Evolutionary conservation across 202 grass and related monocot genomes (phyloP), one percentile per base, ranked within the genome.

Genomic region (Musa balbisiana): DNA sequence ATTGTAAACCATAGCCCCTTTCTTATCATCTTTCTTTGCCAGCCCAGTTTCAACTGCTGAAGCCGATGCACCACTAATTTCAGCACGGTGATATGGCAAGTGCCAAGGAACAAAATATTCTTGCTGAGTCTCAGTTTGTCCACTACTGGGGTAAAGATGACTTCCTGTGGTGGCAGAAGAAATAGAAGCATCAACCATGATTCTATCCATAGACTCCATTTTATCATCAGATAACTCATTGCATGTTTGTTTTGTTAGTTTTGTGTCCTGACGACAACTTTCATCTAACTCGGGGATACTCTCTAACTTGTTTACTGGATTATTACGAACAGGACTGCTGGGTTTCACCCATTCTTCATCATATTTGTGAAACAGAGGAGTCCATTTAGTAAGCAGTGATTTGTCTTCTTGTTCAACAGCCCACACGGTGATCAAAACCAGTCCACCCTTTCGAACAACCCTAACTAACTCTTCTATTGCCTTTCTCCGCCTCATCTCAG

Each of bases 101-200:
- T 98, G 91, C 95, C 95, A 98, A 29, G 95, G 95, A 77, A 98
- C 95, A 82, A 98, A 98, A 76, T 92, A 98, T 85, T 98, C 95
- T 83, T 98, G 95, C 51, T 93, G 91, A 73, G 82, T 79, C 68
- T 75, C 73, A 62, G 71, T 69, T 72, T 67, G 79, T 20, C 10
- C 71, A 80, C 76, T 55, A 76, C 56, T 80, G 15, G 19, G n/a
- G 49, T 11, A 69, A 69, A 13, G n/a, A 15, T 50, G 20, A 16
- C 11, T n/a, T 19, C 16, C 14, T 10, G 29, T 15, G 25, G 15
- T 51, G 10, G 58, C 55, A 76, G 26, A 25, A 73, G 26, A 15
- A 81, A 51, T 62, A 65, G 22, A 81, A 73, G 70, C 25, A n/a
- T 56, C 65, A 24, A 50, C 65, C 23, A 43, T 27, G 33, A 54